These are phyloP conservation scores for Prunus fruticosa DNA, from an alignment of 306 rosid species.

Conservation along the genomic window DNA sequence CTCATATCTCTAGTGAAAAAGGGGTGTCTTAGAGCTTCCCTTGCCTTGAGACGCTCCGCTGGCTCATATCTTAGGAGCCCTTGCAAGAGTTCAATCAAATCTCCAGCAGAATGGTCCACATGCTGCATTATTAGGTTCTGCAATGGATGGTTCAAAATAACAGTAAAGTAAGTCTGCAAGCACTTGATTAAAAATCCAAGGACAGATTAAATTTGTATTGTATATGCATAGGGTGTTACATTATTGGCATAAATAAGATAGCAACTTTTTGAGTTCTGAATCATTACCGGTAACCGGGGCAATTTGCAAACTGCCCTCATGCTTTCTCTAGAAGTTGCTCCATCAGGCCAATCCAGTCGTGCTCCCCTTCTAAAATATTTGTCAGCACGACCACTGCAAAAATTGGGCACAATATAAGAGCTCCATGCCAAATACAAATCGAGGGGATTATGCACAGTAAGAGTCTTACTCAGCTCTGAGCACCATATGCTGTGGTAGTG, in stretches of 20 bases:
- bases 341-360: slow-evolving; percentile 68
- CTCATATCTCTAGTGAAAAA: slow-evolving; percentile 66
- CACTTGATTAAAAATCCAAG: not conserved
- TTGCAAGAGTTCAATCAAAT: slow-evolving; percentile 79
- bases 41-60: slow-evolving; percentile 59
- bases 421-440: slow-evolving; percentile 1
- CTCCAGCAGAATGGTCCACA: slow-evolving; percentile 79
- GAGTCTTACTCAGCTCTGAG: slow-evolving; percentile 64
- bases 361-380: slow-evolving; percentile 67
- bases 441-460: not conserved
- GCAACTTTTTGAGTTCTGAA: not conserved
- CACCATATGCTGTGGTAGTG: slow-evolving; percentile 73
- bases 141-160: not conserved
- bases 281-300: slow-evolving; percentile 66
- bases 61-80: slow-evolving; percentile 74
- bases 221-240: not conserved
- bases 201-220: not conserved
- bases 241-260: not conserved
- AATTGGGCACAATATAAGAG: slow-evolving; percentile 6
- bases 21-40: slow-evolving; percentile 78
- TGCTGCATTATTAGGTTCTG: slow-evolving; percentile 91
- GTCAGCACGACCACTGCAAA: slow-evolving; percentile 65
- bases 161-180: not conserved
- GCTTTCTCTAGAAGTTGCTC: slow-evolving; percentile 78
- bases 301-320: slow-evolving; percentile 76